Base-by-base conservation (phyloP, 371 early-diverging fungal species). In the Coemansia sp. region DNA sequence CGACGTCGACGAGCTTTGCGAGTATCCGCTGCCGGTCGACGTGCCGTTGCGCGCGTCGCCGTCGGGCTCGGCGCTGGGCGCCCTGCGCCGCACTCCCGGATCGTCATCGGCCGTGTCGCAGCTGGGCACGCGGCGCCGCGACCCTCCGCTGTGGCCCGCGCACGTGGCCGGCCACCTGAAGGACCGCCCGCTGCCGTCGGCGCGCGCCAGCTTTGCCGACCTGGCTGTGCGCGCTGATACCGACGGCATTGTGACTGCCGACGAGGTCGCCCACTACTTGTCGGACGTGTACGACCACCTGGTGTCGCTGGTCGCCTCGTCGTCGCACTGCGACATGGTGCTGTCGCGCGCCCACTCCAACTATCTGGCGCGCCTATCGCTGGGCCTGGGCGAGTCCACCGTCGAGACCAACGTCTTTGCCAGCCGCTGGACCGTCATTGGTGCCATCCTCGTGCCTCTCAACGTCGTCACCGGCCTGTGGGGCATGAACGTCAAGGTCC, bases 221-320 rank as follows among this genome's bases (percentile, higher is more conserved):
- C 36, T 72, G 45, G 57, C 39, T 20, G 34, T 33, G 16, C 51
- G 51, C 35, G 26, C n/a, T 11, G 43, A 33, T 20, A 36, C 38
- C 30, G 41, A 41, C 5, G 45, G 35, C 41, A 9, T 33, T 3
- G 69, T 67, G 20, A 53, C 68, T 0, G 58, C 68, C 1, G 64
- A 76, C 33, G 79, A 78, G 48, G 55, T 77, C 1, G 50, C 68
- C 6, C 77, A 68, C 48, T 98, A 95, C 76, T 80, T 95, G 26
- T 90, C 92, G 2, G 98, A 97, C 78, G 92, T 97, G 56, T 89
- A 91, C 82, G 96, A 96, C 72, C 97, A 98, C 68, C 84, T 96
- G 20, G 80, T 94, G 49, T 90, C 94, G 33, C 91, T 95, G 87
- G 66, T 90, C 0, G 89, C 90, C 55, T 90, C 88, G n/a, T 79